These are phyloP conservation scores for Clarkia xantiana DNA, from an alignment of 345 rosid genomes.

Conservation along the genomic window DNA sequence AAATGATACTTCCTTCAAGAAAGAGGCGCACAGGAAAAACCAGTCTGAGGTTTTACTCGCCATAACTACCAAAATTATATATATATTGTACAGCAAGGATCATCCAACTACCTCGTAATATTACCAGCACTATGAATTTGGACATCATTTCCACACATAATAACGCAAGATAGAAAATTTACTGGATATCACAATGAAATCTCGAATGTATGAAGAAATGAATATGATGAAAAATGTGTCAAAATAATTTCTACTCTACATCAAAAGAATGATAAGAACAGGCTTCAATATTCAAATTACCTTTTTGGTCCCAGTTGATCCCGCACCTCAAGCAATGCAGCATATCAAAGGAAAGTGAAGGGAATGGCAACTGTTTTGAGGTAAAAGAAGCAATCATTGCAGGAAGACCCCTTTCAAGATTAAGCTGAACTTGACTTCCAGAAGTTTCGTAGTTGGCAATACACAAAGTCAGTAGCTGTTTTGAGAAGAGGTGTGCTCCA, in stretches of 20 bases:
- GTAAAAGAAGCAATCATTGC: conserved; percentile 83
- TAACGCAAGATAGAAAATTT: too few relatives aligned
- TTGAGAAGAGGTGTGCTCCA: conserved; percentile 86
- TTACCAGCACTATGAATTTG: too few relatives aligned
- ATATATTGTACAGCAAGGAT: too few relatives aligned
- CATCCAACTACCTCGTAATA: too few relatives aligned
- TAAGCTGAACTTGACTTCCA: conserved; percentile 96
- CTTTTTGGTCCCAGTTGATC: conserved; percentile 93
- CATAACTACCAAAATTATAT: too few relatives aligned
- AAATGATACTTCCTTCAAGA: too few relatives aligned
- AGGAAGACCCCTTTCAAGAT: conserved; percentile 97
- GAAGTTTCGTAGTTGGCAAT: conserved; percentile 85
- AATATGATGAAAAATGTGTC: too few relatives aligned
- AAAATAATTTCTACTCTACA: not conserved
- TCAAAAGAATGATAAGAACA: conserved; percentile 1
- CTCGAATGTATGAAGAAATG: too few relatives aligned
- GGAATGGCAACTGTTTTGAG: conserved; percentile 77
- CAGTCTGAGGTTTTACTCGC: too few relatives aligned
- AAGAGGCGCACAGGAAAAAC: too few relatives aligned
- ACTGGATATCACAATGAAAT: too few relatives aligned
- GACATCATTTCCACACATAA: too few relatives aligned
- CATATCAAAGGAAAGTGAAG: conserved; percentile 98
- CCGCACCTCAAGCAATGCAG: conserved; percentile 91
- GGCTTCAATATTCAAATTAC: conserved; percentile 17
- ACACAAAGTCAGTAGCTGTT: conserved; percentile 82